phyloP scores from a whole-genome alignment of 108 stramenopile genomes.

The Cyclotella atomus region DNA sequence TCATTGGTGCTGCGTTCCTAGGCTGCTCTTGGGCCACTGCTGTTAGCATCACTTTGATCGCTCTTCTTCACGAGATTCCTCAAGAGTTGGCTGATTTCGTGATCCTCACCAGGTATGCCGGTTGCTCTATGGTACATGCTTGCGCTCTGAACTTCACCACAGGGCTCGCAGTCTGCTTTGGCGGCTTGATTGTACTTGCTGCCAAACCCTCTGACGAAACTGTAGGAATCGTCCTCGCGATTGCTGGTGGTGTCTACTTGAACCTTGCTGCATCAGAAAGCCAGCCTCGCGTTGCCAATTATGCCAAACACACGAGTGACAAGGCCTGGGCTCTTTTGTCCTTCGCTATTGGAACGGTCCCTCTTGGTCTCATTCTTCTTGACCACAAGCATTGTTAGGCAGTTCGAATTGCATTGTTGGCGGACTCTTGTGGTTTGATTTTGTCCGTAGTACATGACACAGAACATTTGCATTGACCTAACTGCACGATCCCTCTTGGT shows the following conservation, averaged over 20 bases:
- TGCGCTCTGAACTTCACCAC: constrained; percentile 69
- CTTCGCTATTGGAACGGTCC: constrained; percentile 69
- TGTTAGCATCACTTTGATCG: constrained; percentile 57
- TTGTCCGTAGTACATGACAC: no score
- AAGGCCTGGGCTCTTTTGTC: constrained; percentile 42
- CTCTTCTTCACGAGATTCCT: constrained; percentile 80
- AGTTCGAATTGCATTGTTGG: no score
- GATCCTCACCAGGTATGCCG: constrained; percentile 67
- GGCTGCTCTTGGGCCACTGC: constrained; percentile 54
- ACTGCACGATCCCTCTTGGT: constrained; percentile 80
- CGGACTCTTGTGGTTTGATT: no score
- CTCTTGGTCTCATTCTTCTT: constrained; percentile 82
- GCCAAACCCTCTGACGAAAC: constrained; percentile 46
- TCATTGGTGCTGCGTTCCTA: constrained; percentile 76
- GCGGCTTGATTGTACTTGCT: constrained; percentile 60
- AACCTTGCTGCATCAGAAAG: constrained; percentile 72
- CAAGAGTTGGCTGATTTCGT: constrained; percentile 88
- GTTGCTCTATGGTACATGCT: constrained; percentile 55
- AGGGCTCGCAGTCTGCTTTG: constrained; percentile 70
- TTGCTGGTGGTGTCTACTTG: constrained; percentile 81
- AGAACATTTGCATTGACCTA: no score
- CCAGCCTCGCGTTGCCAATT: constrained; percentile 46
- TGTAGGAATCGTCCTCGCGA: constrained; percentile 68
- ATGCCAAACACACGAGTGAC: constrained; percentile 25
- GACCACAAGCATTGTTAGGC: constrained; percentile 88